Base-by-base conservation (phyloP, 306 rosid species). In the Abrus precatorius region DNA sequence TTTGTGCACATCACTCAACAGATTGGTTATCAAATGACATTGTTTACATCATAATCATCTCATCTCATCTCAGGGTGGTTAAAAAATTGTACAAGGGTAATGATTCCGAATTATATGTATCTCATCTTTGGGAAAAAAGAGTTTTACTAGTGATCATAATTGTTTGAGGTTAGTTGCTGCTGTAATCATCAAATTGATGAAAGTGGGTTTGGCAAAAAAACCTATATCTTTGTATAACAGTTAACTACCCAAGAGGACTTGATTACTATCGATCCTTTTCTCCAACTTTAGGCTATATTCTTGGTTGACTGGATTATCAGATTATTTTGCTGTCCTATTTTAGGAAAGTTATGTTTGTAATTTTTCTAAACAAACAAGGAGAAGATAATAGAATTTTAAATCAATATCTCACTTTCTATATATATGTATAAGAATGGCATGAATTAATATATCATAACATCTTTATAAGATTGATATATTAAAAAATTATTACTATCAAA, bases 81-180 rank as follows among this genome's bases (percentile, higher is more conserved):
- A 70, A 72, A 75, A 53, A 48, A 6, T 29, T 47, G 44, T 10
- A 50, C 40, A 49, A 14, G 32, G 77, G 60, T 85, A 75, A 88
- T 88, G 48, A 88, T 88, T 76, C 85, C 63, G 44, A 79, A 69
- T 44, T 56, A 67, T 67, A 9, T 5, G 5, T 45, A 81, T 62
- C 62, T 47, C 3, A 60, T 34, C 83, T 73, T 67, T 32, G 56
- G 33, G 78, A 72, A 55, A 55, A 53, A 48, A 52, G 36, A n/a
- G 50, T 34, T 65, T 64, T 43, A 48, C 75, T 69, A 65, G 81
- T 74, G 78, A 80, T 78, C 49, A 56, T 47, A 13, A n/a, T 9
- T 64, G 76, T 75, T 75, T 54, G 82, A 62, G 80, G 89, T 64
- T 82, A 41, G 86, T 36, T 75, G 72, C 20, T 44, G 0, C 20